Evolutionary conservation across 2,329 filamentous ascomycete genomes (phyloP), one percentile per base, ranked within the genome.

Genomic region (Fusarium falciforme): DNA sequence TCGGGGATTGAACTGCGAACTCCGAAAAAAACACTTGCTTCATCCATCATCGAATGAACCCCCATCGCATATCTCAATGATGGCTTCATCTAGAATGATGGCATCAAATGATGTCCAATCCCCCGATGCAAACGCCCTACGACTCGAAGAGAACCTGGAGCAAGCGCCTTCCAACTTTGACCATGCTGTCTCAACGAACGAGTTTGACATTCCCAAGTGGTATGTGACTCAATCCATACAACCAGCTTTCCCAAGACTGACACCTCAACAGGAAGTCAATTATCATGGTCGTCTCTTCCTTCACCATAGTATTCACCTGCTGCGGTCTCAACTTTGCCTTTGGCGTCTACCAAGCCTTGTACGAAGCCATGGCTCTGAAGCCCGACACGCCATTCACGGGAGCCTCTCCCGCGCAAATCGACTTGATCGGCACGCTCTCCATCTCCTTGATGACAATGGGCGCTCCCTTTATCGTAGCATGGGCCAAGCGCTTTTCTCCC

Each of bases 321-420:
- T 67, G 67, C 27, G 67, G 67, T 5, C 49, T 70, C n/a, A 49
- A 54, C 14, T 70, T 67, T 22, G 67, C 38, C 36, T 70, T 67
- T 33, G 67, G 67, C 14, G 64, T 70, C 22, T 70, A 67, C 11
- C 64, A 70, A 35, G 58, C 49, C n/a, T 35, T 54, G 2, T 70
- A 63, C 31, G 67, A 70, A 35, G 38, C 49, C 3, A 66, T 67
- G 67, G 67, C 59, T 17, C 40, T 11, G 3, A 31, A 63, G 17
- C 52, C 58, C 27, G 36, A 61, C 9, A 65, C 49, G 1, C 68
- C 68, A 2, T 58, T 58, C 55, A 58, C 55, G 4, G 55, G 55
- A 4, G 55, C 55, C 16, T 27, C 20, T 3, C 35, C 55, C 2
- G 35, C 55, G 1, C 55, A 58, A n/a, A 58, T 58, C 33, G 55